A percentile compares a stretch with the other conserved stretches of the same genome.
phyloP scores from a whole-genome alignment of 2,329 filamentous ascomycete species.

The Beauveria varroae region DNA sequence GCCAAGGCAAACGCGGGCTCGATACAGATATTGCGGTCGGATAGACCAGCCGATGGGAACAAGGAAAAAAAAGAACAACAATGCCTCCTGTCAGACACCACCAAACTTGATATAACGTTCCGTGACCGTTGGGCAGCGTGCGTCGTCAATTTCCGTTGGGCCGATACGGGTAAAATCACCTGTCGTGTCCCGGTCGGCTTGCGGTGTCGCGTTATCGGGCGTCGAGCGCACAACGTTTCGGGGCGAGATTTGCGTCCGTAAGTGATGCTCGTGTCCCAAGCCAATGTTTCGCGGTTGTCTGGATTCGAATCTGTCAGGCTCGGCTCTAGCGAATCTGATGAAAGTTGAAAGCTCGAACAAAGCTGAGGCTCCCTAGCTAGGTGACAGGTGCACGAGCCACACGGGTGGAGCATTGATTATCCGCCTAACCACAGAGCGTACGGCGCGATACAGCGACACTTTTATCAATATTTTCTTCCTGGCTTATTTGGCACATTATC shows the following conservation, averaged over 20 bases:
- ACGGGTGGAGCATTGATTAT: constrained; percentile 11
- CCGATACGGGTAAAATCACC: background rate
- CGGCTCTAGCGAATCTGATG: background rate
- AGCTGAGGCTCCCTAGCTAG: background rate
- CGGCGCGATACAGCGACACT: no score
- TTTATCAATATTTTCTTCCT: background rate
- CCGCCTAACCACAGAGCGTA: background rate
- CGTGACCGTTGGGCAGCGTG: constrained; percentile 9
- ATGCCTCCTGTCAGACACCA: constrained; percentile 8
- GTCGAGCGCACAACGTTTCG: background rate
- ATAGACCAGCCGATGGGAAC: constrained; percentile 1
- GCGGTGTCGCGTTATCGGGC: background rate
- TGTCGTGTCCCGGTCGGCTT: background rate
- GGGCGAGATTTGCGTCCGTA: background rate
- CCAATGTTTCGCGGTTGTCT: background rate
- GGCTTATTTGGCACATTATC: background rate
- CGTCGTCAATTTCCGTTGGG: constrained; percentile 2
- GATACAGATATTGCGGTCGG: constrained; percentile 10
- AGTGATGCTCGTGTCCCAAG: no score
- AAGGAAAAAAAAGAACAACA: constrained; percentile 1
- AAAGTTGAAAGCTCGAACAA: background rate
- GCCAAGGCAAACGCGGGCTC: background rate
- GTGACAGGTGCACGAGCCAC: constrained; percentile 7
- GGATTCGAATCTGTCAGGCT: background rate
- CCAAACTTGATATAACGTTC: constrained; percentile 1